phyloP scores from a whole-genome alignment of 768 basidiomycete genomes.

The Mycena alexandri region DNA sequence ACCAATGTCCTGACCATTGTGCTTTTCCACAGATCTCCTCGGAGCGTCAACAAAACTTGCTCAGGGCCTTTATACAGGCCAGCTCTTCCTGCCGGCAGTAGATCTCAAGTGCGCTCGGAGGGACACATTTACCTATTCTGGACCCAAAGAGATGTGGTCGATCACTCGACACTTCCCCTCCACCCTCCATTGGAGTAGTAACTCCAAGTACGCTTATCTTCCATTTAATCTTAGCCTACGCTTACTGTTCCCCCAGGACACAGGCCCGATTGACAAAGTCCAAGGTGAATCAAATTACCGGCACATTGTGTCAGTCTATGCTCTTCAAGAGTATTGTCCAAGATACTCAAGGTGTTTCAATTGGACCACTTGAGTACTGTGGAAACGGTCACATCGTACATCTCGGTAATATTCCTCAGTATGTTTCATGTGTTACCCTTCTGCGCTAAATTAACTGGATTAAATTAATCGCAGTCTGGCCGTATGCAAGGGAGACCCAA shows the following conservation, averaged over 20 bases:
- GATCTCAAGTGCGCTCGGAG: neutral
- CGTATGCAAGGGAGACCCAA: slow-evolving; percentile 9
- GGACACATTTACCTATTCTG: too few species aligned
- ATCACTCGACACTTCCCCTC: neutral
- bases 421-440: neutral
- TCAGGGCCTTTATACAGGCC: neutral
- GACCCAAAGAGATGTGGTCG: slow-evolving; percentile 4
- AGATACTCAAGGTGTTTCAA: slow-evolving; percentile 30
- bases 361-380: slow-evolving; percentile 41
- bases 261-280: too few species aligned
- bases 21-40: neutral
- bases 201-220: neutral
- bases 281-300: neutral
- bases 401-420: slow-evolving; percentile 2
- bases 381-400: slow-evolving; percentile 33
- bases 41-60: neutral
- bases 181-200: neutral
- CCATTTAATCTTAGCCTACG: too few species aligned
- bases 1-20: neutral
- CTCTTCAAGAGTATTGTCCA: slow-evolving; percentile 33
- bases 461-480: neutral
- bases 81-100: neutral
- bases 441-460: neutral
- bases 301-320: neutral
- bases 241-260: too few species aligned